These are phyloP conservation scores for Hyaloscypha bicolor DNA, from an alignment of 495 filamentous ascomycete species.

Conservation along the genomic window DNA sequence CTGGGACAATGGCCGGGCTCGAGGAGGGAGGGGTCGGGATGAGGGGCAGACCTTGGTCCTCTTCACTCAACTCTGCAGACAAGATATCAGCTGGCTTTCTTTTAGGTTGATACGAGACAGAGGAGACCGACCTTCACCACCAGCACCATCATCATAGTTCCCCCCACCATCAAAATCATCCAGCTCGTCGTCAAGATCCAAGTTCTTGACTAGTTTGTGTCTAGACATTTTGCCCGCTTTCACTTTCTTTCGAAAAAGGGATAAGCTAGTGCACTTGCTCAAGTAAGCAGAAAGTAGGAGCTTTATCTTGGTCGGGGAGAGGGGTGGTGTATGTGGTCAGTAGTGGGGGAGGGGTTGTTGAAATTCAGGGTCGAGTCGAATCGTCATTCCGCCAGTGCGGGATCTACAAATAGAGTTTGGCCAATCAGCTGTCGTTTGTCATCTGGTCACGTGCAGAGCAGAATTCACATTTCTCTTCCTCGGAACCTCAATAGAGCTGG, in stretches of 20 bases:
- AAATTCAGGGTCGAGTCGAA: neutral
- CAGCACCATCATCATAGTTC: constrained; percentile 42
- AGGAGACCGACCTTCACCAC: constrained; percentile 14
- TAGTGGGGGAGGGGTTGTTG: neutral
- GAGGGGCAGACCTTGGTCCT: constrained; percentile 54
- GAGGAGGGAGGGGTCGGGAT: constrained; percentile 20
- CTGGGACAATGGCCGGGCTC: neutral
- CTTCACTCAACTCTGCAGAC: constrained; percentile 53
- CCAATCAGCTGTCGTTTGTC: neutral
- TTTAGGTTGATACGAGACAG: constrained; percentile 9
- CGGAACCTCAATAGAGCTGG: no score
- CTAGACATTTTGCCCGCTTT: constrained; percentile 55
- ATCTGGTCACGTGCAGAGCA: no score
- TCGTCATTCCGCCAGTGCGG: neutral
- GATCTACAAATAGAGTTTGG: neutral
- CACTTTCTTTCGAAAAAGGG: neutral
- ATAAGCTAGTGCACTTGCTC: no score
- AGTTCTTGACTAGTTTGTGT: constrained; percentile 59
- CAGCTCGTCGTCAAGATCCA: constrained; percentile 62
- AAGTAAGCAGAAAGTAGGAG: no score
- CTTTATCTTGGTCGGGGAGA: neutral
- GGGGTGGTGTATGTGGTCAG: neutral
- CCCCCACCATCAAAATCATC: constrained; percentile 61
- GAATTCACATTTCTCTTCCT: no score
- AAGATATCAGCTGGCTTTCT: neutral